Evolutionary conservation across 2,329 filamentous ascomycete genomes (phyloP).

Genomic region (Aspergillus sp.): DNA sequence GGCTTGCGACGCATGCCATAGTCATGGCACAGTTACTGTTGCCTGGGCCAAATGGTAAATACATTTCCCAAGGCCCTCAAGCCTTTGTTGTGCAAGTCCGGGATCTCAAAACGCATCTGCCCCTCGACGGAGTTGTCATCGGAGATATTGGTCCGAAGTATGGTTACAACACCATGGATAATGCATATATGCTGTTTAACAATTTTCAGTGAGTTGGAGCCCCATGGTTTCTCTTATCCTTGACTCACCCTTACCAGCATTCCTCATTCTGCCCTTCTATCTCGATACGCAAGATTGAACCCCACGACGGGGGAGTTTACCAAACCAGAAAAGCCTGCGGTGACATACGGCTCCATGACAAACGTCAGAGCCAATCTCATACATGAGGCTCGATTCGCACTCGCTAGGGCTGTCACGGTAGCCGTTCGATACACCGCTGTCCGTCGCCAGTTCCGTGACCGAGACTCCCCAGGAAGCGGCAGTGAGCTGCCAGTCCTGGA

Average conservation of each 20-base stretch:
- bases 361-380: conserved; percentile 45
- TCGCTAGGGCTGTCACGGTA: conserved; percentile 54
- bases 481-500: conserved; percentile 51
- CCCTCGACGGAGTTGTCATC: conserved; percentile 50
- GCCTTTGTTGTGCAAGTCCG: conserved; percentile 55
- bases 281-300: conserved; percentile 38
- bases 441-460: conserved; percentile 50
- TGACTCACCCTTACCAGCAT: background rate
- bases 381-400: conserved; percentile 50
- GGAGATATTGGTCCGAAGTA: conserved; percentile 58
- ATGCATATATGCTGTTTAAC: conserved; percentile 55
- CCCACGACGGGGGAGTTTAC: conserved; percentile 46
- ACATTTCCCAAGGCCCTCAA: conserved; percentile 50
- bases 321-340: conserved; percentile 40
- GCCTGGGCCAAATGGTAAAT: conserved; percentile 17
- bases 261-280: background rate
- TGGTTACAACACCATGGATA: conserved; percentile 54
- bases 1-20: conserved; percentile 55
- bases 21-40: conserved; percentile 51
- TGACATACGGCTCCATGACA: conserved; percentile 53
- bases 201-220: conserved; percentile 31
- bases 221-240: background rate
- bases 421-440: conserved; percentile 52
- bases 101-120: conserved; percentile 23
- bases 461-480: conserved; percentile 35